phyloP scores from a whole-genome alignment of 1,139 yeast genomes.

The Barnettozyma hawaiiensis region DNA sequence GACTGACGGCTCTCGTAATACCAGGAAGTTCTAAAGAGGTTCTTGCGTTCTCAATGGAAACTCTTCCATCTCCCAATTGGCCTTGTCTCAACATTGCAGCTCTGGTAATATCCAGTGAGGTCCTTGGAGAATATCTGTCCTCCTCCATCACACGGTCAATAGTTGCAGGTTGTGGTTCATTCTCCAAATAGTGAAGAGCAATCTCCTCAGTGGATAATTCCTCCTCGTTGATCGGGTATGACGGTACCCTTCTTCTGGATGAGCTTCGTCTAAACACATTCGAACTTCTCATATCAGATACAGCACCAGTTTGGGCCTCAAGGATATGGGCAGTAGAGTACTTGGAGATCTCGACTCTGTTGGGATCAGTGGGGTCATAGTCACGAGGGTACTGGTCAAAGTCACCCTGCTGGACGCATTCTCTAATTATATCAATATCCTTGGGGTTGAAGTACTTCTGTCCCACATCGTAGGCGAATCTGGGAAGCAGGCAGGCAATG shows the following conservation, averaged over 20 bases:
- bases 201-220: constrained; percentile 27
- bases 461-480: constrained; percentile 60
- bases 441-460: constrained; percentile 61
- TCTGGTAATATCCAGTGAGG: constrained; percentile 34
- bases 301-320: constrained; percentile 15
- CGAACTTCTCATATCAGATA: constrained; percentile 13
- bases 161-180: constrained; percentile 10
- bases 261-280: constrained; percentile 15
- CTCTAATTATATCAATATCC: constrained; percentile 84
- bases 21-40: constrained; percentile 36
- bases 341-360: constrained; percentile 32
- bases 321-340: constrained; percentile 22
- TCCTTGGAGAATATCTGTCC: constrained; percentile 24
- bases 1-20: constrained; percentile 30
- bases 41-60: constrained; percentile 34
- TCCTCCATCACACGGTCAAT: constrained; percentile 6
- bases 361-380: constrained; percentile 62
- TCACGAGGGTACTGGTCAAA: constrained; percentile 41
- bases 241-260: constrained; percentile 9
- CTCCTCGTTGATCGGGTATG: constrained; percentile 21
- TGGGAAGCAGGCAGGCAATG: constrained; percentile 67
- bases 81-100: constrained; percentile 30
- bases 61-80: constrained; percentile 32
- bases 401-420: constrained; percentile 56
- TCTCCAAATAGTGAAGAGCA: constrained; percentile 28